Evolutionary conservation across 108 stramenopile species (phyloP), one percentile per base, ranked within the genome.

Genomic region (Epipyxis sp.): DNA sequence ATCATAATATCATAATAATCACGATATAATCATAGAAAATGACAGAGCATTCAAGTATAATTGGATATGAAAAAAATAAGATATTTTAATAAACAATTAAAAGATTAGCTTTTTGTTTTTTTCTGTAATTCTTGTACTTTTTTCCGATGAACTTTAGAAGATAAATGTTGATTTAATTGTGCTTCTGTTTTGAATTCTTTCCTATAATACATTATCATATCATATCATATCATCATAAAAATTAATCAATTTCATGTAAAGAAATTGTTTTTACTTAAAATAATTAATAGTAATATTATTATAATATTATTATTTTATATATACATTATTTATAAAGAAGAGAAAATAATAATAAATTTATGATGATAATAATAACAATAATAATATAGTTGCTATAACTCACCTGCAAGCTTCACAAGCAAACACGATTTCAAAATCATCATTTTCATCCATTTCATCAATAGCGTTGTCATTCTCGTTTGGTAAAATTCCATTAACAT

Each of bases 141-240:
- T 41, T 81, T 76, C 0, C 59, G 45, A 65, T 81, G 80, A 57
- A 61, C 82, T 45, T 84, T 86, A 44, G 82, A 84, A 0, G 59
- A 41, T 35, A 77, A 43, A 54, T 87, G 86, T 68, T 87, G 85
- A 16, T 20, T n/a, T 77, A 84, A 50, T 76, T 87, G 86, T 37
- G 78, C 81, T 43, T 69, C 80, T 0, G 80, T 78, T 74, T 87
- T 87, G 83, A 85, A 87, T 58, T 45, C 78, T 85, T 87, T 87
- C 35, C 76, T 80, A 77, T 85, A 87, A 13, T 42, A 79, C 81
- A 30, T 83, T 59, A 1, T 20, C 72, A 25, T 1, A 44, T 13
- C 34, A 40, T n/a, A 0, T 69, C n/a, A 16, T 59, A 0, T 10
- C 76, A 25, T 42, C 69, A 20, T 44, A 65, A 25, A 25, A 25